A percentile compares a stretch with the other conserved stretches of the same genome.
Evolutionary conservation across 1,284 basidiomycete species (phyloP).

Genomic region (Agaricales sp.): DNA sequence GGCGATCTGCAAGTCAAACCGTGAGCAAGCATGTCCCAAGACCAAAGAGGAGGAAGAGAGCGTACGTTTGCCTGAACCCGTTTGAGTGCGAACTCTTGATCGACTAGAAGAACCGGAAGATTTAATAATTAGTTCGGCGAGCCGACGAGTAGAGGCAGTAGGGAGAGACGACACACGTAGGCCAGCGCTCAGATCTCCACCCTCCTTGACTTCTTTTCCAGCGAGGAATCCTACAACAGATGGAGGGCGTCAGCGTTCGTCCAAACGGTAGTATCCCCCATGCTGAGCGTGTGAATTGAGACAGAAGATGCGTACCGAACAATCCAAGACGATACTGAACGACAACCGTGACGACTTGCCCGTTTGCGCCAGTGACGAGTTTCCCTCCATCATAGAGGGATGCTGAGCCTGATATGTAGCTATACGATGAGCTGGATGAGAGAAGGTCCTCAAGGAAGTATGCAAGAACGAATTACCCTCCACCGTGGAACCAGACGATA

Average conservation of each 20-base stretch:
- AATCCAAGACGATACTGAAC: constrained; percentile 31
- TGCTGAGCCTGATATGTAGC: background rate
- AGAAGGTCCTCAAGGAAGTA: too few relatives aligned
- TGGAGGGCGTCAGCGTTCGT: background rate
- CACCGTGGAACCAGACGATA: background rate
- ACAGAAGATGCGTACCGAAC: constrained; percentile 24
- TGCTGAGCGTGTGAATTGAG: background rate
- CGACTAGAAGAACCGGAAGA: too few relatives aligned
- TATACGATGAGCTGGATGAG: background rate
- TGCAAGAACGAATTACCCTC: too few relatives aligned
- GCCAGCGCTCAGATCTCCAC: background rate
- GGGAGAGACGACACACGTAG: background rate
- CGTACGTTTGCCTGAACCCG: constrained; percentile 21
- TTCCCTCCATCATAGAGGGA: background rate
- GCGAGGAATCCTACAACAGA: background rate
- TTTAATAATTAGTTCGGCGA: background rate
- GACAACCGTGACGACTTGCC: constrained; percentile 23
- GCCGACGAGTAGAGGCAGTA: background rate
- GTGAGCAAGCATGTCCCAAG: background rate
- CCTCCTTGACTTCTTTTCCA: background rate
- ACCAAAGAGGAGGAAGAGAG: background rate
- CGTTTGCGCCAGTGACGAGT: background rate
- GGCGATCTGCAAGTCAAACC: constrained; percentile 17
- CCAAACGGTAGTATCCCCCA: too few relatives aligned
- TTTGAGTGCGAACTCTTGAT: constrained; percentile 18